phyloP scores from a whole-genome alignment of 257 asterid genomes.

The Solanum rostratum region DNA sequence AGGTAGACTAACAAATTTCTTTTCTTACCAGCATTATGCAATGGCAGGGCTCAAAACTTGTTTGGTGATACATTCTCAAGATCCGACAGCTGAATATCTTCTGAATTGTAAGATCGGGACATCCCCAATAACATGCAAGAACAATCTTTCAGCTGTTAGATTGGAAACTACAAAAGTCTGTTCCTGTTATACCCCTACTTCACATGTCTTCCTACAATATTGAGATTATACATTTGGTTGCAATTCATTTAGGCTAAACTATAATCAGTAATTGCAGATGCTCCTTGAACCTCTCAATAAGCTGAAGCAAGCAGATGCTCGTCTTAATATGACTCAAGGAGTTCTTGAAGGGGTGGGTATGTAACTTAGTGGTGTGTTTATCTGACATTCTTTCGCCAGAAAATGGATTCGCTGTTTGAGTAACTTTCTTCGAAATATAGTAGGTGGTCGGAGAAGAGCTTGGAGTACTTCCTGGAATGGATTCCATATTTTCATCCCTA shows the following conservation, averaged over 20 bases:
- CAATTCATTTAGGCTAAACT: slow-evolving; percentile 7
- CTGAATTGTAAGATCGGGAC: slow-evolving; percentile 78
- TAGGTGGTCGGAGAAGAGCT: slow-evolving; percentile 97
- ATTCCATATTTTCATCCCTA: slow-evolving; percentile 71
- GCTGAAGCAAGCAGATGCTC: slow-evolving; percentile 86
- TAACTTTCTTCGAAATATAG: slow-evolving; percentile 16
- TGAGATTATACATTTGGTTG: slow-evolving; percentile 1
- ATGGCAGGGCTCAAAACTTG: slow-evolving; percentile 76
- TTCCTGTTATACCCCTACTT: neutral
- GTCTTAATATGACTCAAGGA: slow-evolving; percentile 87
- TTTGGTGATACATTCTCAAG: slow-evolving; percentile 84
- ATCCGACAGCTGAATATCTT: slow-evolving; percentile 67
- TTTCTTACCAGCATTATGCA: slow-evolving; percentile 70
- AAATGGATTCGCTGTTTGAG: neutral
- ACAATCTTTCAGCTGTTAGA: slow-evolving; percentile 67
- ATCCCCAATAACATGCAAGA: slow-evolving; percentile 39
- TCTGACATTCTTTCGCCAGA: neutral
- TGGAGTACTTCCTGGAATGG: slow-evolving; percentile 98
- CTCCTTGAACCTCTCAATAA: slow-evolving; percentile 77
- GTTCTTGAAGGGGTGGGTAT: slow-evolving; percentile 96
- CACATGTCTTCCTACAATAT: neutral
- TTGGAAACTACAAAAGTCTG: slow-evolving; percentile 82
- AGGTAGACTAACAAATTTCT: neutral
- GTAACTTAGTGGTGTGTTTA: slow-evolving; percentile 8
- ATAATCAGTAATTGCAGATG: slow-evolving; percentile 46